phyloP scores from a whole-genome alignment of 495 filamentous ascomycete genomes.

The Parathielavia hyrcaniae region DNA sequence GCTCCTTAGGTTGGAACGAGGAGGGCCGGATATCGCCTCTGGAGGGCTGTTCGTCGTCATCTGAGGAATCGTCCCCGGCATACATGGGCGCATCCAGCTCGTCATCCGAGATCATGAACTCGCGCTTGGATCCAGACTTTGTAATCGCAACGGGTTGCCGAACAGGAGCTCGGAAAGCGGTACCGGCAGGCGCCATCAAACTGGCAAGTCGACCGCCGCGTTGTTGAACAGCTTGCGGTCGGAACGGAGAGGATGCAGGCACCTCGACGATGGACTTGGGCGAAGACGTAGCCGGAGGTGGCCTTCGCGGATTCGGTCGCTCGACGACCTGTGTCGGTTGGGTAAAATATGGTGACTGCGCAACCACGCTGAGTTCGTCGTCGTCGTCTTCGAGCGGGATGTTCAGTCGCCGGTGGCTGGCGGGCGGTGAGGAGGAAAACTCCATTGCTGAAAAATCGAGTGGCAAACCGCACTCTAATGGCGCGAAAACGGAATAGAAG shows the following conservation, averaged over 20 bases:
- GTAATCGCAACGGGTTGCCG: slow-evolving; percentile 12
- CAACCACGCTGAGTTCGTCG: slow-evolving; percentile 21
- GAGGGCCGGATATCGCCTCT: slow-evolving; percentile 66
- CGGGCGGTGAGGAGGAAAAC: slow-evolving; percentile 20
- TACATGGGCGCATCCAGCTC: slow-evolving; percentile 38
- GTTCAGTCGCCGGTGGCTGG: slow-evolving; percentile 10
- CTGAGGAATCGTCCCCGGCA: slow-evolving; percentile 36
- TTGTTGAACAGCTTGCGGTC: slow-evolving; percentile 23
- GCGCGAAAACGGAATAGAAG: background rate
- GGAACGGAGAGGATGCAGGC: slow-evolving; percentile 70
- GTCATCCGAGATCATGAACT: slow-evolving; percentile 42
- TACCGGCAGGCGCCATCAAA: slow-evolving; percentile 73
- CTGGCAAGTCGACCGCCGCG: slow-evolving; percentile 44
- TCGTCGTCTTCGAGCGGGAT: slow-evolving; percentile 19
- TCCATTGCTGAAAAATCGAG: slow-evolving; percentile 10
- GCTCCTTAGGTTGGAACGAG: slow-evolving; percentile 45
- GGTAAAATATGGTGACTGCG: slow-evolving; percentile 41
- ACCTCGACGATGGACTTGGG: slow-evolving; percentile 64
- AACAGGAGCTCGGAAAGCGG: slow-evolving; percentile 54
- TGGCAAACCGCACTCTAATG: background rate
- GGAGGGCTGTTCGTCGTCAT: slow-evolving; percentile 36
- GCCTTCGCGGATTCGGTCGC: slow-evolving; percentile 14
- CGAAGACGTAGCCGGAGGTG: slow-evolving; percentile 33
- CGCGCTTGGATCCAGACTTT: slow-evolving; percentile 21
- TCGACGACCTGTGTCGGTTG: slow-evolving; percentile 66